phyloP scores from a whole-genome alignment of 2,329 filamentous ascomycete genomes.

The Phoma sp. region DNA sequence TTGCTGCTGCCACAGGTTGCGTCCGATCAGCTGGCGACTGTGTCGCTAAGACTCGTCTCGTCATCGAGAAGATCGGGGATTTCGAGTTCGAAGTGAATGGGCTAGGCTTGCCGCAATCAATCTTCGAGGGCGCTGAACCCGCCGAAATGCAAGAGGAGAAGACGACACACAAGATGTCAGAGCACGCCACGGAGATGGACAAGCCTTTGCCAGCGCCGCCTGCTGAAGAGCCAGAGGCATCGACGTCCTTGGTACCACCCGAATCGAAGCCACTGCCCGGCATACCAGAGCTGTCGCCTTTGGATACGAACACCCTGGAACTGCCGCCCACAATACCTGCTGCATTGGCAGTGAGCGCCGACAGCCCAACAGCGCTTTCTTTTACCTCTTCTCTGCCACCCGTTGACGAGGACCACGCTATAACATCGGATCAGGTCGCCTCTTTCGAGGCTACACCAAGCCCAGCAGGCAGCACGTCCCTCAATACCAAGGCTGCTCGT shows the following conservation, averaged over 20 bases:
- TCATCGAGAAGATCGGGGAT: constrained; percentile 88
- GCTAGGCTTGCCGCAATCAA: constrained; percentile 50
- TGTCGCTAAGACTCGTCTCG: constrained; percentile 80
- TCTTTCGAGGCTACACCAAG: constrained; percentile 40
- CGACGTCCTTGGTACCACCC: constrained; percentile 52
- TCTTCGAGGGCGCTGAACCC: constrained; percentile 36
- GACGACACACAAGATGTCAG: constrained; percentile 19
- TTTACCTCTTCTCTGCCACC: constrained; percentile 55
- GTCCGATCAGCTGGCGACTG: constrained; percentile 92
- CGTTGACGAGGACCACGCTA: constrained; percentile 32
- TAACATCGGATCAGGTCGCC: constrained; percentile 16
- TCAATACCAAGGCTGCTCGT: constrained; percentile 34
- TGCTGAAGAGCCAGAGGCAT: constrained; percentile 45
- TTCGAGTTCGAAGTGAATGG: constrained; percentile 71
- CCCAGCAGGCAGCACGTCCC: constrained; percentile 41
- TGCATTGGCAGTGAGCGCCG: constrained; percentile 26
- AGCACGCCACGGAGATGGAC: constrained; percentile 35
- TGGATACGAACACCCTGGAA: constrained; percentile 31
- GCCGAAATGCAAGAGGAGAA: constrained; percentile 16
- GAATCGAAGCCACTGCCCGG: constrained; percentile 73
- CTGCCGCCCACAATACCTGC: constrained; percentile 29
- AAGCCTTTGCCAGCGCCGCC: constrained; percentile 48
- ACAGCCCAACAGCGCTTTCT: constrained; percentile 43
- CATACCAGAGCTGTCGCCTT: constrained; percentile 58
- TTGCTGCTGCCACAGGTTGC: constrained; percentile 81